phyloP scores from a whole-genome alignment of 108 stramenopile species.

The Nitzschia sp. region DNA sequence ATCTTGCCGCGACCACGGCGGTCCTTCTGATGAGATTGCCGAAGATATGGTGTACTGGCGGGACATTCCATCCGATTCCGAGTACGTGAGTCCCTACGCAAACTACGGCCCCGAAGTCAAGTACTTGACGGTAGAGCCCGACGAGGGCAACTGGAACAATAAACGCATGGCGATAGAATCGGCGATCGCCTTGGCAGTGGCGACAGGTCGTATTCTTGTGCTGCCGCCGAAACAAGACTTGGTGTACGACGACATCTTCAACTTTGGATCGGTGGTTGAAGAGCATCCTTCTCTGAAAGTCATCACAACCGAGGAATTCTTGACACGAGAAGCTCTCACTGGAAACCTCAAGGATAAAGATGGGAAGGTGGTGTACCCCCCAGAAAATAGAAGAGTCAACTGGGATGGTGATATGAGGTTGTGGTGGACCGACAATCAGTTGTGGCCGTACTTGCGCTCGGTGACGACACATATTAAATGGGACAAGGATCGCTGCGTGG shows the following conservation, averaged over 20 bases:
- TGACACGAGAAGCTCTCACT: slow-evolving; percentile 38
- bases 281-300: slow-evolving; percentile 82
- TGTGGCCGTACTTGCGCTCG: slow-evolving; percentile 22
- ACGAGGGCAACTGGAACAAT: slow-evolving; percentile 90
- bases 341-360: slow-evolving; percentile 9
- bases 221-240: slow-evolving; percentile 39
- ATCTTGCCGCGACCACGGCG: slow-evolving; percentile 42
- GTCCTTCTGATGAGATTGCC: slow-evolving; percentile 55
- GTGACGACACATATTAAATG: slow-evolving; percentile 36
- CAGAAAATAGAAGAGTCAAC: slow-evolving; percentile 61
- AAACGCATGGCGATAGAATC: slow-evolving; percentile 77
- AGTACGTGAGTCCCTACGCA: slow-evolving; percentile 59
- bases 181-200: slow-evolving; percentile 66
- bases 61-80: slow-evolving; percentile 71
- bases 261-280: slow-evolving; percentile 53
- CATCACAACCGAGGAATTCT: slow-evolving; percentile 88
- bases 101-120: slow-evolving; percentile 29
- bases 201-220: slow-evolving; percentile 90
- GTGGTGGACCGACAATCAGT: slow-evolving; percentile 1
- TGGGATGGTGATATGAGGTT: slow-evolving; percentile 63
- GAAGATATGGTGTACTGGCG: slow-evolving; percentile 88
- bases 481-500: slow-evolving; percentile 63
- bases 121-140: slow-evolving; percentile 93
- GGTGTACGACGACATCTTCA: slow-evolving; percentile 48
- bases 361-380: slow-evolving; percentile 61